Base-by-base conservation (phyloP, 1,139 yeast species). In the Yamadazyma membranifaciens region DNA sequence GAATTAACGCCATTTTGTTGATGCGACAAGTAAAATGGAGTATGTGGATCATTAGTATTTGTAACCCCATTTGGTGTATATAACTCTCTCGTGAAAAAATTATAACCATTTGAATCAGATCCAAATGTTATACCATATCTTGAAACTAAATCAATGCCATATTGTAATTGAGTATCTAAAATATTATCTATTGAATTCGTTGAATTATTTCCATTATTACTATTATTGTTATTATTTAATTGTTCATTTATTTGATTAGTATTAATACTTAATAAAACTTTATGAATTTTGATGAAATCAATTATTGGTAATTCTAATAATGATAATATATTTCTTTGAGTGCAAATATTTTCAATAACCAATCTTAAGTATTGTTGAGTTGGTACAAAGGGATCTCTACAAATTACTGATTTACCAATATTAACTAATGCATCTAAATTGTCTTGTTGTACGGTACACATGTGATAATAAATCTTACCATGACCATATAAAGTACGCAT, bases 401-500 rank as follows among this genome's bases (percentile, higher is more conserved):
- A 84, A 42, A 81, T 76, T 9, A 85, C 91, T 33, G 87, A 78
- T 57, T 84, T 85, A 10, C 92, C 91, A 30, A 85, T 76, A 50
- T 84, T 83, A 40, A 83, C 88, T 48, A 85, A 73, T 1, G 92
- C 91, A 59, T 84, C 91, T 48, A 85, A 63, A 49, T 84, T 83
- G 57, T 85, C 89, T 58, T 81, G 85, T 56, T 85, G 91, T 3
- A 85, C 92, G 0, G 94, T 84, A 40, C 91, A 84, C 79, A 83
- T 82, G 56, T 85, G 94, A 53, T 85, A 85, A 54, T 84, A 85
- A 11, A 84, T 75, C 57, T 85, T 85, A 1, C 94, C 94, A 55
- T 83, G 88, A 1, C 92, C 89, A 57, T 80, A 83, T 46, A 81
- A 78, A 9, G 84, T 78, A 50, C 78, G 77, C 80, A 83, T 77